Conservation (phyloP, 2,329 filamentous ascomycete genomes). For the Aspergillus clavatus region DNA sequence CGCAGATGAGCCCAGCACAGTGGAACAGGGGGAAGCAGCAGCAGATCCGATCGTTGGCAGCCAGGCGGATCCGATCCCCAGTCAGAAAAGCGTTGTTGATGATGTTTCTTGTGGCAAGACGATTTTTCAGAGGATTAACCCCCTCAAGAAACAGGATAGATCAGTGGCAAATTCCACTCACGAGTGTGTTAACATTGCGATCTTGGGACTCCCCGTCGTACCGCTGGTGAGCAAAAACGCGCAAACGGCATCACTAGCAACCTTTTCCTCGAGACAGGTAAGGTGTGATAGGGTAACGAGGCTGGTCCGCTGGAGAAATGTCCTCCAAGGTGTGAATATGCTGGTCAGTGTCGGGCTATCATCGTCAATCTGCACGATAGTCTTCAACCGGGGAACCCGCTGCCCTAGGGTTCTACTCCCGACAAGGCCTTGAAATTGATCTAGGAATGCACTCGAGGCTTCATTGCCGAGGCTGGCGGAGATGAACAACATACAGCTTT, state of each 20-base stretch:
- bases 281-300: slow-evolving; percentile 42
- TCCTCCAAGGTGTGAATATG: no score
- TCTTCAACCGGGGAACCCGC: no score
- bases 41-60: slow-evolving; percentile 59
- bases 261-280: not conserved
- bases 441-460: no score
- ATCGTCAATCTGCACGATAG: no score
- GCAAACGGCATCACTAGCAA: slow-evolving; percentile 1
- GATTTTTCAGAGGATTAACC: no score
- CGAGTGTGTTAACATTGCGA: slow-evolving; percentile 64
- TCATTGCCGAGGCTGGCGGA: no score
- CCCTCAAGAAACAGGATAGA: not conserved
- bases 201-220: slow-evolving; percentile 62
- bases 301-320: slow-evolving; percentile 47
- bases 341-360: no score
- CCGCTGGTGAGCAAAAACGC: slow-evolving; percentile 63
- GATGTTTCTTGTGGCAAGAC: no score
- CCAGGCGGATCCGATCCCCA: slow-evolving; percentile 63
- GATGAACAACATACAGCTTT: no score
- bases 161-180: slow-evolving; percentile 41
- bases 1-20: slow-evolving; percentile 69
- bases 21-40: slow-evolving; percentile 75
- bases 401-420: no score
- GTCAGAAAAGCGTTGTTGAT: not conserved
- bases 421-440: no score